phyloP scores from a whole-genome alignment of 768 basidiomycete genomes.

The Boletus barrowsii region DNA sequence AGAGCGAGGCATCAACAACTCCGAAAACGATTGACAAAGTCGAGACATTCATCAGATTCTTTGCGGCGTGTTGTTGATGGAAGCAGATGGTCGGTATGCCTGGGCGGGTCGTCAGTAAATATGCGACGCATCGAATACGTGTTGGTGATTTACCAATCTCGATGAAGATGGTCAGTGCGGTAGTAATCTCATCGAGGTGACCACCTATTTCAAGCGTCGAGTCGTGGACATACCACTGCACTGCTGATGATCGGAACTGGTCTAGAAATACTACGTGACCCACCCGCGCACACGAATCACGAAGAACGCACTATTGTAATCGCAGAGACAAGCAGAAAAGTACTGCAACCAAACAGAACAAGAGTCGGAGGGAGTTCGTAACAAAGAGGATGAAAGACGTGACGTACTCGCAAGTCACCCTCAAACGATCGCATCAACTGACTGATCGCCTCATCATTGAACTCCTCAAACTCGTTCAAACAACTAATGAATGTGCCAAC shows the following conservation, averaged over 20 bases:
- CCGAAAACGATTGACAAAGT: constrained; percentile 56
- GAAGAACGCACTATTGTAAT: constrained; percentile 39
- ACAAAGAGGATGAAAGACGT: not conserved
- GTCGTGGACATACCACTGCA: constrained; percentile 51
- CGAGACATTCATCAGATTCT: constrained; percentile 48
- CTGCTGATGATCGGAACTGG: constrained; percentile 49
- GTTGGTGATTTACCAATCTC: constrained; percentile 41
- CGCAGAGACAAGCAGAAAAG: constrained; percentile 45
- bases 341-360: constrained; percentile 33
- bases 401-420: constrained; percentile 43
- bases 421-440: constrained; percentile 45
- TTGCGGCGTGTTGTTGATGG: constrained; percentile 47
- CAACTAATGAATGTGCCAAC: constrained; percentile 46
- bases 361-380: not conserved
- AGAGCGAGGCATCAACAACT: constrained; percentile 46
- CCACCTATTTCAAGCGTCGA: constrained; percentile 46
- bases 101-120: constrained; percentile 12
- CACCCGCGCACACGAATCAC: not conserved
- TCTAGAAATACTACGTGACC: constrained; percentile 26
- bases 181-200: constrained; percentile 47
- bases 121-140: not conserved
- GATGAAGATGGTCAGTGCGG: constrained; percentile 46
- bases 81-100: constrained; percentile 52
- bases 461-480: constrained; percentile 54
- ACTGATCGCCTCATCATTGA: constrained; percentile 48